These are phyloP conservation scores for Avena atlantica DNA, from an alignment of 176 grass and related monocot genomes.

Conservation along the genomic window DNA sequence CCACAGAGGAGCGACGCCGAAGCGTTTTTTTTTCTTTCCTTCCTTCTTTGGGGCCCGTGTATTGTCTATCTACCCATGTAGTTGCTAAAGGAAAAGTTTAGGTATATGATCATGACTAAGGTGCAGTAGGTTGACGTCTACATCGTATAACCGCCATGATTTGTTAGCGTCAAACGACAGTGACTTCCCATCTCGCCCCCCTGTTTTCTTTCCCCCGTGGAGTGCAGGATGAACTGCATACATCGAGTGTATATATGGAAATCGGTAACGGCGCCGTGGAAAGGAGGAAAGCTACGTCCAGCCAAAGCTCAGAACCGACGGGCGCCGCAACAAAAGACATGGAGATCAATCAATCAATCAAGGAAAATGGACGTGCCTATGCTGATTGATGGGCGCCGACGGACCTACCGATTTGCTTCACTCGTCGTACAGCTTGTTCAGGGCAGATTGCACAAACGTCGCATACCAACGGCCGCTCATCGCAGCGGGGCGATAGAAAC, in stretches of 20 bases:
- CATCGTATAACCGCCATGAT: constrained; percentile 6
- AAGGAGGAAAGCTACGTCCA: not conserved
- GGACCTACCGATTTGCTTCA: not conserved
- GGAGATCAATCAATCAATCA: not conserved
- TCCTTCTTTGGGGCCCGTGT: too few relatives aligned
- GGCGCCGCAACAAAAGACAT: not conserved
- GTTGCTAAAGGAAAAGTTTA: not conserved
- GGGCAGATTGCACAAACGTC: not conserved
- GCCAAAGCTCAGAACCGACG: not conserved
- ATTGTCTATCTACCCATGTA: too few relatives aligned
- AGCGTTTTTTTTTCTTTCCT: too few relatives aligned
- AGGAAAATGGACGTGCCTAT: not conserved
- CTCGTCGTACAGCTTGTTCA: not conserved
- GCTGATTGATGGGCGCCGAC: not conserved
- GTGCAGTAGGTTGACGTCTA: not conserved
- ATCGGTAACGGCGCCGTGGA: not conserved
- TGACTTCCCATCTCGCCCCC: not conserved
- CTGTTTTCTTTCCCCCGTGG: not conserved
- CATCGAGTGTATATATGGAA: constrained; percentile 4
- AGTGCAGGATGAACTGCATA: not conserved
- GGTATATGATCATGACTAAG: not conserved
- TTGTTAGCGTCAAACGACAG: not conserved
- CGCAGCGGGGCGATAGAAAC: too few relatives aligned
- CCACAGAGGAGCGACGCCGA: too few relatives aligned
- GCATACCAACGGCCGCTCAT: too few relatives aligned